These are phyloP conservation scores for Halteria grandinella DNA, from an alignment of 73 alveolate species.

Conservation along the genomic window DNA sequence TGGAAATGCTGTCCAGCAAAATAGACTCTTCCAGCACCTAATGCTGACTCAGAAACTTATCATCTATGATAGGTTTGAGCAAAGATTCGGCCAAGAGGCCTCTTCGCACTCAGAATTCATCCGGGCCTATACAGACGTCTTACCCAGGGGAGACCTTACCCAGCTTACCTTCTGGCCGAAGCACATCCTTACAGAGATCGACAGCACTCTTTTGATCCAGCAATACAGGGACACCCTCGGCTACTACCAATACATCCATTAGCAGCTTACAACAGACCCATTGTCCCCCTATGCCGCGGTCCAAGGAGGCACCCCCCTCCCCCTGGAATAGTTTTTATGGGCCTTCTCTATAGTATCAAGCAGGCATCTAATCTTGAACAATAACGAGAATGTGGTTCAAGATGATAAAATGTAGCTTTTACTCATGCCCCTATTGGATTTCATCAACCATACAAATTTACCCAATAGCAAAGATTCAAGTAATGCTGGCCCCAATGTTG, in stretches of 20 bases:
- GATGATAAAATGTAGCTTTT: background rate
- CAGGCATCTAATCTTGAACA: conserved; percentile 27
- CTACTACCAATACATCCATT: background rate
- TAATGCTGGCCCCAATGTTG: conserved; percentile 11
- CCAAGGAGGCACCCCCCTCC: conserved; percentile 3
- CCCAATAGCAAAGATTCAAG: too few species aligned
- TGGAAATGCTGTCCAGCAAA: background rate
- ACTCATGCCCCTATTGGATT: conserved; percentile 27
- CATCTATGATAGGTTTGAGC: background rate
- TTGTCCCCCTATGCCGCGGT: conserved; percentile 49
- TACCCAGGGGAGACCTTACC: conserved; percentile 43
- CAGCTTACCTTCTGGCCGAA: conserved; percentile 1
- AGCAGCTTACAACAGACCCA: background rate
- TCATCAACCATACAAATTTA: conserved; percentile 32
- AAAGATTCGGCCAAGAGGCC: background rate
- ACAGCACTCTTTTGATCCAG: conserved; percentile 2
- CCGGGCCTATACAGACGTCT: background rate
- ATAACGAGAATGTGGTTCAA: background rate
- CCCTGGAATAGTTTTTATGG: conserved; percentile 38
- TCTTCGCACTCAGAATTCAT: background rate
- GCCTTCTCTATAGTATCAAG: conserved; percentile 35
- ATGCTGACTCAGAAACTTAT: conserved; percentile 32
- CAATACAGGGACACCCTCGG: background rate
- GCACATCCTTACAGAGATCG: conserved; percentile 2
- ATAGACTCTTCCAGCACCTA: conserved; percentile 18